phyloP scores from a whole-genome alignment of 208 protist species.

The Leishmania tropica region DNA sequence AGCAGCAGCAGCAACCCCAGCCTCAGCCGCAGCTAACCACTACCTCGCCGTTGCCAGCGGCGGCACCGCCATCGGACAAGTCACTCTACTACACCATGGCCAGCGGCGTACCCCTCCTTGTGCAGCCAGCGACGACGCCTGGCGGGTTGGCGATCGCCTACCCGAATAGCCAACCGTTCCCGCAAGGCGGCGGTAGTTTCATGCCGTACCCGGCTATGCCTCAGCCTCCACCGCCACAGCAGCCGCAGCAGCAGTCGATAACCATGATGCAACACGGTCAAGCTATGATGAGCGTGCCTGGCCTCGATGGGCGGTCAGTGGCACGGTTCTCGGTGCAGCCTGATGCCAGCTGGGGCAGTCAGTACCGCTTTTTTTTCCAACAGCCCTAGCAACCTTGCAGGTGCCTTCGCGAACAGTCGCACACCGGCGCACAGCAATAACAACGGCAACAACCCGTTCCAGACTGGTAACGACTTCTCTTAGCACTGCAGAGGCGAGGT shows the following conservation, averaged over 20 bases:
- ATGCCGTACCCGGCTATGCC: not conserved
- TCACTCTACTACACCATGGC: conserved; percentile 32
- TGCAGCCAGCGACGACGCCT: conserved; percentile 21
- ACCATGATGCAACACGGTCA: not conserved
- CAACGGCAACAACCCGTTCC: conserved; percentile 6
- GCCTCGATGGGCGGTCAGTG: not conserved
- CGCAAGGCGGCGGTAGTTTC: not conserved
- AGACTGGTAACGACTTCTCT: not conserved
- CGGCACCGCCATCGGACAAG: conserved; percentile 2
- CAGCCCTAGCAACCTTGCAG: not conserved
- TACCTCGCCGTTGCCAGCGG: not conserved
- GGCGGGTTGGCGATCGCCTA: conserved; percentile 24
- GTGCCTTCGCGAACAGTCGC: not conserved
- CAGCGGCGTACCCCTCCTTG: conserved; percentile 22
- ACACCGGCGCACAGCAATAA: not conserved
- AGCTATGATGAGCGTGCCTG: not conserved
- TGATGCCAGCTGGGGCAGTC: not conserved
- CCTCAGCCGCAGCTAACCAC: not conserved
- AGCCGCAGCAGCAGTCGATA: conserved; percentile 3
- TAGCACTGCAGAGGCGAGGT: not conserved
- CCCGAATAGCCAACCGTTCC: conserved; percentile 6
- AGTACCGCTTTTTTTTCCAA: not conserved
- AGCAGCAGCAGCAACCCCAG: not conserved
- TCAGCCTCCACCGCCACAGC: not conserved
- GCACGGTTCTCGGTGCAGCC: conserved; percentile 4